Evolutionary conservation across 176 grass and related monocot genomes (phyloP).

Genomic region (Poa annua): DNA sequence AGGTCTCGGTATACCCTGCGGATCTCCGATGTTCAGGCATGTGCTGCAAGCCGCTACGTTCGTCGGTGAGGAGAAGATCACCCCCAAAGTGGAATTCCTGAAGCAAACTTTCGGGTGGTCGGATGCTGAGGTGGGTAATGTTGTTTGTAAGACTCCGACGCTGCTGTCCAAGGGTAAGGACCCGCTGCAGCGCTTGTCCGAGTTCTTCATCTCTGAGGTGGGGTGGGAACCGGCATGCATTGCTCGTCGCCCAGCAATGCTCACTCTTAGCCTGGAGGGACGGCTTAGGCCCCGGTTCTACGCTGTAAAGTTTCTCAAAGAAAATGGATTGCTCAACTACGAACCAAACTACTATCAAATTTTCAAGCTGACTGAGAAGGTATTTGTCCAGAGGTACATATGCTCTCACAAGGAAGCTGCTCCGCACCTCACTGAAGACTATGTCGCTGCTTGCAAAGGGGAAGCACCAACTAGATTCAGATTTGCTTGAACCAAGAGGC

Average conservation of each 20-base stretch:
- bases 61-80: neutral
- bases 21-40: neutral
- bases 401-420: neutral
- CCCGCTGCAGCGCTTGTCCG: neutral
- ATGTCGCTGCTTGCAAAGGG: neutral
- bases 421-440: neutral
- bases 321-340: neutral
- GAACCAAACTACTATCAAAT: neutral
- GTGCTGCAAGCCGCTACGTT: neutral
- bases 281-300: neutral
- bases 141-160: neutral
- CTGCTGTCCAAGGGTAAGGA: neutral
- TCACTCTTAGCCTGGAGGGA: neutral
- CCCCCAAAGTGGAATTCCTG: neutral
- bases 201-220: neutral
- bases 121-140: neutral
- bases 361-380: neutral
- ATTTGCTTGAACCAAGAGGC: neutral
- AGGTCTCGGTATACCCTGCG: neutral
- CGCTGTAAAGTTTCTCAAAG: neutral
- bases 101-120: neutral
- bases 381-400: neutral
- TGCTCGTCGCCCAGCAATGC: neutral
- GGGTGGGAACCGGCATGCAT: neutral
- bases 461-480: neutral